phyloP scores from a whole-genome alignment of 2,329 filamentous ascomycete species.

The Colletotrichum ledebouriae region DNA sequence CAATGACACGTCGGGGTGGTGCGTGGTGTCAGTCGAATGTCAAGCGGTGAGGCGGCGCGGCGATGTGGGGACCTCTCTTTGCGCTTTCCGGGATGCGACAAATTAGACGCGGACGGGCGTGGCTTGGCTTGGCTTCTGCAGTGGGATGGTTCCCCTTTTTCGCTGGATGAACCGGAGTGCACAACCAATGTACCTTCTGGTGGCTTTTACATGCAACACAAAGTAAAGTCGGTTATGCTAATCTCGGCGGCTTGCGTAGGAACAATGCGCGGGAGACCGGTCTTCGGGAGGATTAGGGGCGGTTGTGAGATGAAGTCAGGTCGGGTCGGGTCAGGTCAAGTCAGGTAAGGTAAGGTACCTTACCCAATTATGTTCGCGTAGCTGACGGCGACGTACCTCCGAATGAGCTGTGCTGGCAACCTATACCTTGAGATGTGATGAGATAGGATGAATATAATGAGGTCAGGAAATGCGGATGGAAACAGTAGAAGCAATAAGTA shows the following conservation, averaged over 20 bases:
- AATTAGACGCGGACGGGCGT: neutral
- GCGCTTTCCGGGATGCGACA: slow-evolving; percentile 5
- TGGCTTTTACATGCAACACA: neutral
- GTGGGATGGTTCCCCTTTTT: neutral
- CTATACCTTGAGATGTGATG: neutral
- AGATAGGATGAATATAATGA: neutral
- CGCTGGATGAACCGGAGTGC: slow-evolving; percentile 15
- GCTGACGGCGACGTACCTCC: neutral
- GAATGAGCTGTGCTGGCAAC: too few species aligned
- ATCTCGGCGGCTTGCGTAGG: neutral
- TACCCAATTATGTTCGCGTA: neutral
- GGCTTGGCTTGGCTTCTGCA: slow-evolving; percentile 12
- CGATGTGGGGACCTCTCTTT: slow-evolving; percentile 5
- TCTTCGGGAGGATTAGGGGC: slow-evolving; percentile 7
- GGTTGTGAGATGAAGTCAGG: neutral
- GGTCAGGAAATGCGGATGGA: neutral
- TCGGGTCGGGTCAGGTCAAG: too few species aligned
- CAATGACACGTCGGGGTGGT: slow-evolving; percentile 7
- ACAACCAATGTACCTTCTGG: neutral
- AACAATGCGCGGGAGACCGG: neutral
- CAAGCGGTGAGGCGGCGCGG: slow-evolving; percentile 19
- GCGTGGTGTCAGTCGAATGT: neutral
- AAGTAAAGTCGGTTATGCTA: neutral
- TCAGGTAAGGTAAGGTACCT: neutral
- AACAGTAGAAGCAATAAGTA: neutral